Conservation (phyloP, 1,284 basidiomycete genomes). For the Papiliotrema flavescens region DNA sequence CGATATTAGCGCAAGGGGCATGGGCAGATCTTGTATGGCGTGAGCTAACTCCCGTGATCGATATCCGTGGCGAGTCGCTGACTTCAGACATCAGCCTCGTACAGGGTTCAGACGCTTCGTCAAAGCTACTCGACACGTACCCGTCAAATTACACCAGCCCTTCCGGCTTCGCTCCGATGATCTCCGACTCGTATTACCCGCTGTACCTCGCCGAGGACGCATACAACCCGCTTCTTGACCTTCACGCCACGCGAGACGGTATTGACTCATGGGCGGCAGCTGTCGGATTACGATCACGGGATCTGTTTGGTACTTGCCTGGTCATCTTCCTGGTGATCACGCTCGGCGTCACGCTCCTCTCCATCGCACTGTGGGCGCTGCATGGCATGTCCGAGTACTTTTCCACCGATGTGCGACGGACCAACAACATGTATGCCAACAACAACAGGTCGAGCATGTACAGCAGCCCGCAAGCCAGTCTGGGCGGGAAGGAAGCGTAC, state of each 20-base stretch:
- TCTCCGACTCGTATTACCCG: constrained; percentile 65
- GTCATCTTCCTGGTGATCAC: constrained; percentile 76
- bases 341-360: constrained; percentile 66
- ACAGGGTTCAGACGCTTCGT: constrained; percentile 50
- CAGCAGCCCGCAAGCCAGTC: constrained; percentile 16
- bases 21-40: constrained; percentile 86
- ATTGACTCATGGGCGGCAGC: constrained; percentile 75
- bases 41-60: constrained; percentile 50
- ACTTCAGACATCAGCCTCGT: constrained; percentile 68
- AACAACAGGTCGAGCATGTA: constrained; percentile 14
- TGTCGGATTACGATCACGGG: constrained; percentile 72
- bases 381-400: constrained; percentile 52
- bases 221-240: constrained; percentile 49
- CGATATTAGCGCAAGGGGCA: constrained; percentile 74
- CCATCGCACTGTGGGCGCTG: constrained; percentile 66
- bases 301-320: constrained; percentile 80
- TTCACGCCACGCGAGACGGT: constrained; percentile 52
- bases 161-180: constrained; percentile 63
- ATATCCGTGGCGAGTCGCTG: neutral
- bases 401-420: neutral
- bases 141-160: constrained; percentile 60
- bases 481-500: constrained; percentile 25
- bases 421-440: neutral
- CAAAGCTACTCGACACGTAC: constrained; percentile 61
- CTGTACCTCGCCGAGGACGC: constrained; percentile 68